Percentiles rank a stretch among this genome's conserved stretches.
Conservation (phyloP, 1,284 basidiomycete species). For the Boletus nobilissimus region DNA sequence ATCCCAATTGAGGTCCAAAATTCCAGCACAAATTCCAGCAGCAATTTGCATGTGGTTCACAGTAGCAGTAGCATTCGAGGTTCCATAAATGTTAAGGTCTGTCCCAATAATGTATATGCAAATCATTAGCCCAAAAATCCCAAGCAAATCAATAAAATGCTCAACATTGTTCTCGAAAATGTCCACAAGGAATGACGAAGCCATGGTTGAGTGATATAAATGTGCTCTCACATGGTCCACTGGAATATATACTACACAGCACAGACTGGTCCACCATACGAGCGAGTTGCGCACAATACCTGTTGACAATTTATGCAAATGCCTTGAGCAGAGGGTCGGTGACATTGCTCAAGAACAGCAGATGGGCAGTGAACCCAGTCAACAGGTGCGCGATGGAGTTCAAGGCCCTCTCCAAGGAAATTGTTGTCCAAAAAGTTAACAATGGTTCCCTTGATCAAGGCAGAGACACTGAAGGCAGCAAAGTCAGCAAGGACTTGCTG, state of each 20-base stretch:
- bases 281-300: constrained; percentile 85
- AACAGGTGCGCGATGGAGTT: constrained; percentile 76
- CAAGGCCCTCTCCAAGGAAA: constrained; percentile 87
- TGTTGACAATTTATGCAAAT: constrained; percentile 84
- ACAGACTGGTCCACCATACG: constrained; percentile 76
- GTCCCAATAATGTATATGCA: too few species aligned
- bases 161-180: constrained; percentile 80
- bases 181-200: constrained; percentile 87
- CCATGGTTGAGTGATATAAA: constrained; percentile 91
- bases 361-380: constrained; percentile 69
- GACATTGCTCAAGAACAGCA: constrained; percentile 79
- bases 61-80: constrained; percentile 57
- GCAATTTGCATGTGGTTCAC: constrained; percentile 68
- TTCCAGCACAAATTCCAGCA: constrained; percentile 61
- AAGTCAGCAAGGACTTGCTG: constrained; percentile 80
- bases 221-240: constrained; percentile 77
- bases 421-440: constrained; percentile 79
- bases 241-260: constrained; percentile 64
- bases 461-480: constrained; percentile 58
- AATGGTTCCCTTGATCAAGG: constrained; percentile 66
- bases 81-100: constrained; percentile 71
- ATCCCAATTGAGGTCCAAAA: constrained; percentile 92
- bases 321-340: constrained; percentile 76
- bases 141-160: too few species aligned
- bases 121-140: too few species aligned